Evolutionary conservation across 306 rosid species (phyloP).

Genomic region (Geum urbanum): DNA sequence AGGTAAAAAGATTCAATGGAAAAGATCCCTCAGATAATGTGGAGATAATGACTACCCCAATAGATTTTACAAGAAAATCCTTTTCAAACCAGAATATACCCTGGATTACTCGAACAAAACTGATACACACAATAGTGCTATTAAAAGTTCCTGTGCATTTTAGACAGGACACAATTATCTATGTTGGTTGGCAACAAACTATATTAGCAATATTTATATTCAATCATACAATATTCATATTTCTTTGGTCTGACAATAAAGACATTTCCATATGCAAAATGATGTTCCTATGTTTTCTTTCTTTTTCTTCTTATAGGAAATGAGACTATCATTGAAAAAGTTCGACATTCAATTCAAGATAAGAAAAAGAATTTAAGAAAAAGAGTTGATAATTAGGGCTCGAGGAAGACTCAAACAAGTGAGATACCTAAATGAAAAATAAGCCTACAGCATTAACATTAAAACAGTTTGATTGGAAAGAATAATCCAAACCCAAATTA

Average conservation of each 20-base stretch:
- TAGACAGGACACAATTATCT: not conserved
- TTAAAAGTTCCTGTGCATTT: not conserved
- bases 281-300: not conserved
- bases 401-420: not conserved
- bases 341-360: too few relatives aligned
- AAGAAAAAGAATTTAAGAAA: too few relatives aligned
- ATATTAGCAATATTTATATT: too few relatives aligned
- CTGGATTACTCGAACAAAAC: not conserved
- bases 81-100: not conserved
- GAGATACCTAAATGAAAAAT: not conserved
- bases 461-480: not conserved
- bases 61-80: not conserved
- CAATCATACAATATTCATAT: not conserved
- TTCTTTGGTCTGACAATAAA: not conserved
- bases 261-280: not conserved
- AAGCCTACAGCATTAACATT: not conserved
- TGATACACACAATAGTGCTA: not conserved
- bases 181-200: not conserved
- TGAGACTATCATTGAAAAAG: too few relatives aligned
- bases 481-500: not conserved
- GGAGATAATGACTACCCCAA: not conserved
- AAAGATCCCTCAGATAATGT: not conserved
- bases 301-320: too few relatives aligned
- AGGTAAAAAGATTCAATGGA: not conserved
- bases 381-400: too few relatives aligned